Evolutionary conservation across 2,329 filamentous ascomycete genomes (phyloP).

Genomic region (Penicillium digitatum): DNA sequence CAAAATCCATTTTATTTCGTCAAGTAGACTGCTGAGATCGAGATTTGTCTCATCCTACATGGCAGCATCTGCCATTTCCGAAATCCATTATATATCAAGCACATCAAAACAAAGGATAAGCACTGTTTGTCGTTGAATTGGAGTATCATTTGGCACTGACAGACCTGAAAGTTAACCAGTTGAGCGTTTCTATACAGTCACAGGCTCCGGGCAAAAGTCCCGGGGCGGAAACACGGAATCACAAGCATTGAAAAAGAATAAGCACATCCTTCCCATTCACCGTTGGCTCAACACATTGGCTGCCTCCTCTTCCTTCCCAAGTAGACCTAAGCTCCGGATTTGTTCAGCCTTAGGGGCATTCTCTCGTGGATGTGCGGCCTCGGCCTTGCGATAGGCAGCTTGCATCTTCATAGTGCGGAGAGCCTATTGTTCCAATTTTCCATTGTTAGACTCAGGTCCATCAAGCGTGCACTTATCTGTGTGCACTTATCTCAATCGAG

Average conservation of each 20-base stretch:
- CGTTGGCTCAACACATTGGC: conserved; percentile 50
- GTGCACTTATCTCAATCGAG: neutral
- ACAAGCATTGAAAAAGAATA: conserved; percentile 27
- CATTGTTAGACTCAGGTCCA: conserved; percentile 6
- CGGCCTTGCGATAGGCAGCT: conserved; percentile 75
- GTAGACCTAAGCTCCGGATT: conserved; percentile 79
- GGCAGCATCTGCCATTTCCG: neutral
- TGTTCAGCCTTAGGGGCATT: conserved; percentile 76
- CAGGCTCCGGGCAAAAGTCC: conserved; percentile 22
- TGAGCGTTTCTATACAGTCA: conserved; percentile 37
- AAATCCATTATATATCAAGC: neutral
- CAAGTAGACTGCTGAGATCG: neutral
- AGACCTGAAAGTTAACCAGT: conserved; percentile 17
- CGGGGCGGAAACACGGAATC: conserved; percentile 27
- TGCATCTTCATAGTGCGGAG: conserved; percentile 75
- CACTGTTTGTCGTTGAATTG: conserved; percentile 17
- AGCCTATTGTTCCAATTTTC: conserved; percentile 51
- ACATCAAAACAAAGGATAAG: neutral
- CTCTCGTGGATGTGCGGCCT: conserved; percentile 70
- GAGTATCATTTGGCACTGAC: conserved; percentile 27
- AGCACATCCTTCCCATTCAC: conserved; percentile 21
- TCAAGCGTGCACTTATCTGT: neutral
- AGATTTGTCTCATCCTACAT: neutral
- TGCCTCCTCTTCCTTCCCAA: conserved; percentile 79
- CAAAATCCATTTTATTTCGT: neutral